Evolutionary conservation across 2,329 filamentous ascomycete species (phyloP).

Genomic region (Colletotrichum trifolii): DNA sequence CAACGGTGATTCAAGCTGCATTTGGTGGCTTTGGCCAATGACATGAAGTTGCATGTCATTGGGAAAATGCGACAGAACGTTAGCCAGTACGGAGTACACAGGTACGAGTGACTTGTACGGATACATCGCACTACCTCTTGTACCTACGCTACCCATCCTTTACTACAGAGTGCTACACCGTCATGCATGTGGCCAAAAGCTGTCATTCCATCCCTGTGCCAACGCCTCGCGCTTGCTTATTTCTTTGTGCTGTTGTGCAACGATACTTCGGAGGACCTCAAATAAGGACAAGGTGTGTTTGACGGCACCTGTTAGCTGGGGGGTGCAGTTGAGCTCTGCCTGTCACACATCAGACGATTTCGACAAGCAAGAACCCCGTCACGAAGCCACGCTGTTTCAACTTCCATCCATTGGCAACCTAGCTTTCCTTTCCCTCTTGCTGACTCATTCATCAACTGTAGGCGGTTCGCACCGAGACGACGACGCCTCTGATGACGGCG

Average conservation of each 20-base stretch:
- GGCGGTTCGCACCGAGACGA: constrained; percentile 31
- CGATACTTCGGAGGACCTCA: too few relatives aligned
- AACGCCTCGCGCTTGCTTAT: too few relatives aligned
- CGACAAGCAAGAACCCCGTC: constrained; percentile 11
- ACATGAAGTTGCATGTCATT: too few relatives aligned
- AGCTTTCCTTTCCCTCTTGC: constrained; percentile 8
- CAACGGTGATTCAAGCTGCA: too few relatives aligned
- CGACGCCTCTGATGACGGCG: constrained; percentile 32
- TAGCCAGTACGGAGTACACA: too few relatives aligned
- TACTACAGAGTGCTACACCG: too few relatives aligned
- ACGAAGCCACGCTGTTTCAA: constrained; percentile 17
- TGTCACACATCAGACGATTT: constrained; percentile 21
- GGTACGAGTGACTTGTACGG: too few relatives aligned
- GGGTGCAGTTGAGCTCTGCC: neutral
- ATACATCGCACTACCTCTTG: neutral
- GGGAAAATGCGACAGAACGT: too few relatives aligned
- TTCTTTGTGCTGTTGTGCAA: too few relatives aligned
- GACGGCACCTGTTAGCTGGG: neutral
- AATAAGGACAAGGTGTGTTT: neutral
- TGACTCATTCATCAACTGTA: constrained; percentile 26
- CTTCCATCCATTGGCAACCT: constrained; percentile 2
- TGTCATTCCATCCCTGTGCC: too few relatives aligned
- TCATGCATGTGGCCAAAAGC: too few relatives aligned
- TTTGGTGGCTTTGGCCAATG: too few relatives aligned
- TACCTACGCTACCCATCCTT: neutral